These are phyloP conservation scores for Prunus mira DNA, from an alignment of 306 rosid genomes.

Conservation along the genomic window DNA sequence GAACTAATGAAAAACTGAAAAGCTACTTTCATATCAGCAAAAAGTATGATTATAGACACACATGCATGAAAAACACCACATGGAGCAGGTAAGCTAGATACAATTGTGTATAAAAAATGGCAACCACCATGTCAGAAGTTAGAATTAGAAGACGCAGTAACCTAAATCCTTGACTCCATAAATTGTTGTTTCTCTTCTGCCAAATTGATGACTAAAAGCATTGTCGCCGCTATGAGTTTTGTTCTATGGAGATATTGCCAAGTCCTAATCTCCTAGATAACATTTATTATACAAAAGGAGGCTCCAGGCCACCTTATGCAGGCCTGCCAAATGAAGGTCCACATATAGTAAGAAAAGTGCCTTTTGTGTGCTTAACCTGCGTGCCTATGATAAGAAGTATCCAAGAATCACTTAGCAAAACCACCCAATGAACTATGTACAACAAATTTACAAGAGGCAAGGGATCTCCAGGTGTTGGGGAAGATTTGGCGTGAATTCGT, in stretches of 20 bases:
- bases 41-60: neutral
- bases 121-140: neutral
- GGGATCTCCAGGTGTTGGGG: no score
- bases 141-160: neutral
- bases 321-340: neutral
- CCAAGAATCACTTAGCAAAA: neutral
- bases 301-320: neutral
- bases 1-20: neutral
- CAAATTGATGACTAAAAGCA: neutral
- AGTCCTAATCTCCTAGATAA: neutral
- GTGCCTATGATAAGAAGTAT: neutral
- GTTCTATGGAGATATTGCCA: neutral
- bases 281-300: neutral
- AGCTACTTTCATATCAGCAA: neutral
- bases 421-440: neutral
- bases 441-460: neutral
- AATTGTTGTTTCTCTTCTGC: neutral
- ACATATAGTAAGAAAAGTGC: neutral
- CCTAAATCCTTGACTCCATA: neutral
- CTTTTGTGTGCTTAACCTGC: neutral
- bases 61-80: neutral
- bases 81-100: neutral
- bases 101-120: neutral
- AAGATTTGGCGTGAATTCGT: no score
- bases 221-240: neutral